phyloP scores from a whole-genome alignment of 140 eudicot genomes.

The Ambrosia hybrid region DNA sequence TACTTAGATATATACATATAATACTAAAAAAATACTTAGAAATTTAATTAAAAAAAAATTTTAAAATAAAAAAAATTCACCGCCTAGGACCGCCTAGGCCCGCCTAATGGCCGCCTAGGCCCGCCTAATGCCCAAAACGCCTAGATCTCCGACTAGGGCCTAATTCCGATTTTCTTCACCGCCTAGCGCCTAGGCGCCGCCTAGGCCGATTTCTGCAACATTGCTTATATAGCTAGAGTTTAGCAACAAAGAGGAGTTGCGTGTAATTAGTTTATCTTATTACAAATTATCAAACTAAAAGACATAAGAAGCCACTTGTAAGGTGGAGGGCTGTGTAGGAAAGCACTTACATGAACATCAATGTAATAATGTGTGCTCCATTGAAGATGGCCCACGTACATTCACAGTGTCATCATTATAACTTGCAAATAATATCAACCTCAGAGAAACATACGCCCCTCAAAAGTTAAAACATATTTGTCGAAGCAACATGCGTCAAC shows the following conservation, averaged over 20 bases:
- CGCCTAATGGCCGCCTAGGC: too few species aligned
- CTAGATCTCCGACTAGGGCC: too few species aligned
- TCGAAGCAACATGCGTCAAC: not conserved
- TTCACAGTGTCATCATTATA: slow-evolving; percentile 9
- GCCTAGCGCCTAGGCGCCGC: too few species aligned
- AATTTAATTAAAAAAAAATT: too few species aligned
- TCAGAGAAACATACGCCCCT: not conserved
- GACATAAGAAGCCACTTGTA: slow-evolving; percentile 12
- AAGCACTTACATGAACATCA: not conserved
- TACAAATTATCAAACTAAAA: not conserved
- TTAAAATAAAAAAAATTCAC: too few species aligned
- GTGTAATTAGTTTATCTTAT: not conserved
- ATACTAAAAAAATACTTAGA: too few species aligned
- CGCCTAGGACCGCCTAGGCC: too few species aligned
- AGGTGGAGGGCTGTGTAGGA: slow-evolving; percentile 14
- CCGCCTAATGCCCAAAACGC: too few species aligned
- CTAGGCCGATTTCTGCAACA: too few species aligned
- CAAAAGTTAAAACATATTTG: not conserved
- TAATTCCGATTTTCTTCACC: too few species aligned
- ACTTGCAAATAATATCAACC: not conserved
- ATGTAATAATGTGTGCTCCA: slow-evolving; percentile 1
- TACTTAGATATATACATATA: too few species aligned
- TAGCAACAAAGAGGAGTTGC: not conserved
- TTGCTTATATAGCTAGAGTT: slow-evolving; percentile 2
- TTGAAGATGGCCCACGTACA: not conserved